A percentile compares a stretch with the other conserved stretches of the same genome.
Evolutionary conservation across 768 basidiomycete genomes (phyloP).

Genomic region (Tylopilus sp.): DNA sequence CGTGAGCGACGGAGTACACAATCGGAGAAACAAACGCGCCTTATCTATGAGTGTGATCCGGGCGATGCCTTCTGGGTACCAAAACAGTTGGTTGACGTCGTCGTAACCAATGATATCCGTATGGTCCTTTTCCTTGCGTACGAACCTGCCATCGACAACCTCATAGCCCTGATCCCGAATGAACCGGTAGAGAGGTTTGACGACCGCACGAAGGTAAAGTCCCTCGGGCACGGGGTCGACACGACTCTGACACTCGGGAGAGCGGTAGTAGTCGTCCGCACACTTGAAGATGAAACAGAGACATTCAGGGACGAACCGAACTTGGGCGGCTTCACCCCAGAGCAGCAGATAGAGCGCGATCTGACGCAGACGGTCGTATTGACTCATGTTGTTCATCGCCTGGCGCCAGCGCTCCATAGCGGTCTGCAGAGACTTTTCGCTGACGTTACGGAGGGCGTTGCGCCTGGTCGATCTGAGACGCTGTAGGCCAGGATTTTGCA

Average conservation of each 20-base stretch:
- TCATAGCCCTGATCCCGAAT: conserved; percentile 98
- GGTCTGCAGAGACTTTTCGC: conserved; percentile 66
- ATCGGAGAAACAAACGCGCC: conserved; percentile 39
- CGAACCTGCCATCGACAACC: conserved; percentile 91
- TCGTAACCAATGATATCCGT: conserved; percentile 96
- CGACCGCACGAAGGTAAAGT: conserved; percentile 84
- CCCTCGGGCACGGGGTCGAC: conserved; percentile 93
- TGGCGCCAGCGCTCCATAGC: conserved; percentile 93
- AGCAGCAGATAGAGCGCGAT: conserved; percentile 92
- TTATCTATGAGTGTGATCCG: conserved; percentile 87
- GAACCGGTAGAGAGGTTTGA: conserved; percentile 94
- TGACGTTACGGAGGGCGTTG: conserved; percentile 51
- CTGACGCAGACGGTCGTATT: conserved; percentile 95
- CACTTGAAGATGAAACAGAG: conserved; percentile 99
- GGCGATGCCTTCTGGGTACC: conserved; percentile 99
- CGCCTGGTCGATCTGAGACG: conserved; percentile 74
- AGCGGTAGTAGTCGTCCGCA: conserved; percentile 98
- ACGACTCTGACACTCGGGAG: conserved; percentile 93
- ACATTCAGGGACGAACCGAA: conserved; percentile 94
- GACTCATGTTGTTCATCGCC: conserved; percentile 98
- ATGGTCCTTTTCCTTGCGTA: conserved; percentile 90
- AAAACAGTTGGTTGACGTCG: conserved; percentile 98
- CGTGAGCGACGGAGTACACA: neutral
- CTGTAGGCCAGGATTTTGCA: conserved; percentile 86
- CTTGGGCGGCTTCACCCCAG: conserved; percentile 98